Base-by-base conservation (phyloP, 441 rosid species). In the Jatropha multifida region DNA sequence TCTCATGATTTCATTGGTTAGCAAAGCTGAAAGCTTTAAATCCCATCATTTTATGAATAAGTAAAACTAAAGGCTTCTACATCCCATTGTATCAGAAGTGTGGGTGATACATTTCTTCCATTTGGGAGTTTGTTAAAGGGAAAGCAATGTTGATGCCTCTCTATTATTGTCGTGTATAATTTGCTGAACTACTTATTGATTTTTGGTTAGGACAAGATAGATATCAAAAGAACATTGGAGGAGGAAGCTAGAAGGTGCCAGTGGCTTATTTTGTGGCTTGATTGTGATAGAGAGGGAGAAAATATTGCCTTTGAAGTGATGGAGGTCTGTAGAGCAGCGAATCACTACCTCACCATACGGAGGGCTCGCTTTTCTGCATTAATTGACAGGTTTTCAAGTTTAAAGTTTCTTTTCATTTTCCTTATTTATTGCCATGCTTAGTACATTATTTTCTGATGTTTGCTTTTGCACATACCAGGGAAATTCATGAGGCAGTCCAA, bases 231-330 rank as follows among this genome's bases (percentile, higher is more conserved):
- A 83, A 90, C 99, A 2, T 63, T 93, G 83, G 97, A 95, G 83
- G 99, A 92, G 89, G 98, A 95, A 83, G 90, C 99, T n/a, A 87
- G 97, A 87, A 90, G 82, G 82, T 90, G 96, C 77, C 92, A 93
- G 61, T 93, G 99, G 98, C 92, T 95, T 73, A 90, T 95, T 74
- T 70, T 95, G 74, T 95, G 99, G 99, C 94, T 95, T 77, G 99
- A 93, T 86, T 95, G 99, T 55, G 97, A 95, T 73, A 89, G 99
- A 80, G 99, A 93, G 85, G 99, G 99, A 59, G 99, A 93, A 75
- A 93, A 95, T 82, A 95, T 95, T 76, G 94, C 98, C 23, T 95
- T 90, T 77, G 98, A 95, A 86, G 99, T 93, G 69, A 69, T 93
- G 44, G 92, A 90, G 14, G 92, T 90, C 63, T 93, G 97, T 78